Evolutionary conservation across 2,329 filamentous ascomycete genomes (phyloP).

Genomic region (Ceratocystis papillata): DNA sequence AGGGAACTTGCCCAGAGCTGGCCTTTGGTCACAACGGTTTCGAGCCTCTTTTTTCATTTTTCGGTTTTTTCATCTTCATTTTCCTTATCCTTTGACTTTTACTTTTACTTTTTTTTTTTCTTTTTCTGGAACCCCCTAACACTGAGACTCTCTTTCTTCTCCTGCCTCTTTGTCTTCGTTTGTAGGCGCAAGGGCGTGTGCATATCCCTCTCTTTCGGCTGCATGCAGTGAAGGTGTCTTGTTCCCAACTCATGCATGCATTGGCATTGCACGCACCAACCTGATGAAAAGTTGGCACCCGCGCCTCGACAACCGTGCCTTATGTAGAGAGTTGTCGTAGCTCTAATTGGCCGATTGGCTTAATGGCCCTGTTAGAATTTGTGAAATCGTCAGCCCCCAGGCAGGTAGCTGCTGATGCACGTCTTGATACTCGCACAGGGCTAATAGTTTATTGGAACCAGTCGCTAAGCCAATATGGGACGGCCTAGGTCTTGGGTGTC

Average conservation of each 20-base stretch:
- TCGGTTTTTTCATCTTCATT: not conserved
- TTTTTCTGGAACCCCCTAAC: not conserved
- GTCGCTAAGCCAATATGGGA: not conserved
- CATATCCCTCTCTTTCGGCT: conserved; percentile 8
- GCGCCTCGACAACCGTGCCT: conserved; percentile 1
- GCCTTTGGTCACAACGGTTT: no score
- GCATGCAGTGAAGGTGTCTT: conserved; percentile 2
- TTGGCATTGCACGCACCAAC: not conserved
- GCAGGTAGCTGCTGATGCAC: not conserved
- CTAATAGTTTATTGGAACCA: not conserved
- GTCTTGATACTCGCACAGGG: not conserved
- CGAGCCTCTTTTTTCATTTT: not conserved
- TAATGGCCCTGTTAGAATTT: not conserved
- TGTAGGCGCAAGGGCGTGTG: conserved; percentile 9
- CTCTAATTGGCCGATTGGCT: not conserved
- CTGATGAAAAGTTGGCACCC: not conserved
- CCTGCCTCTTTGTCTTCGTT: not conserved
- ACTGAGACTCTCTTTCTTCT: not conserved
- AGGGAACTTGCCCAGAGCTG: no score
- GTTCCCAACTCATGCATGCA: not conserved
- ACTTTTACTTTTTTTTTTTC: not conserved
- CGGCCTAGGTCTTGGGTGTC: not conserved
- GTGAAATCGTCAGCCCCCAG: not conserved
- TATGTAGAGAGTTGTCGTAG: not conserved
- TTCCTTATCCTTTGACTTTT: not conserved